Evolutionary conservation across 2,329 filamentous ascomycete genomes (phyloP).

Genomic region (Microcyclosporella mali): DNA sequence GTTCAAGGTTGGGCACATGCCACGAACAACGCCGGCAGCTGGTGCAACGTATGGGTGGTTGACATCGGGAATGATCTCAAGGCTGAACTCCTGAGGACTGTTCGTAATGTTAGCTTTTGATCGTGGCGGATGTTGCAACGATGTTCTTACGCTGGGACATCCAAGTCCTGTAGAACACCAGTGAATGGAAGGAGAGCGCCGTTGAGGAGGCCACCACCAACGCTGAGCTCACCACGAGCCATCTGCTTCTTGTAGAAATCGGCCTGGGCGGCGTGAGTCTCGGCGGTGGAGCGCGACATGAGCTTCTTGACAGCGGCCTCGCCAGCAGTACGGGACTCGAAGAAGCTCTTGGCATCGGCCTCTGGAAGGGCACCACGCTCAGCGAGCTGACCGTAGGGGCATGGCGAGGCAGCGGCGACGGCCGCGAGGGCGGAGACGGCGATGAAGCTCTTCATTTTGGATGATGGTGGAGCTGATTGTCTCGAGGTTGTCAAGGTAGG

Average conservation of each 20-base stretch:
- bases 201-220: slow-evolving; percentile 19
- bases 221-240: slow-evolving; percentile 5
- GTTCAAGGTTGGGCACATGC: slow-evolving; percentile 25
- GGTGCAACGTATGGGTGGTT: slow-evolving; percentile 21
- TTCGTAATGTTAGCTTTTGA: slow-evolving; percentile 1
- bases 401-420: slow-evolving; percentile 12
- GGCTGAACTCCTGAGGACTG: slow-evolving; percentile 18
- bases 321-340: slow-evolving; percentile 14
- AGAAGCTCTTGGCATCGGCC: slow-evolving; percentile 15
- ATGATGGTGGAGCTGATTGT: not conserved
- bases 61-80: slow-evolving; percentile 19
- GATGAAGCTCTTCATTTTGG: slow-evolving; percentile 4
- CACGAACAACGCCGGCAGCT: slow-evolving; percentile 17
- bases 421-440: slow-evolving; percentile 2
- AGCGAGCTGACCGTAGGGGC: slow-evolving; percentile 18
- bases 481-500: not conserved
- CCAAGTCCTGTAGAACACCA: slow-evolving; percentile 18
- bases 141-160: slow-evolving; percentile 18
- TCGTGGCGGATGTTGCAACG: not conserved
- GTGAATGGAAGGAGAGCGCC: slow-evolving; percentile 24
- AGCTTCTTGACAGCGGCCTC: slow-evolving; percentile 11
- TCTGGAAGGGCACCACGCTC: slow-evolving; percentile 16
- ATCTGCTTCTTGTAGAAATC: slow-evolving; percentile 17
- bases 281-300: slow-evolving; percentile 1
- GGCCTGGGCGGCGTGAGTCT: slow-evolving; percentile 9